Evolutionary conservation across 1,284 basidiomycete genomes (phyloP).

Genomic region (Ustilago trichophora): DNA sequence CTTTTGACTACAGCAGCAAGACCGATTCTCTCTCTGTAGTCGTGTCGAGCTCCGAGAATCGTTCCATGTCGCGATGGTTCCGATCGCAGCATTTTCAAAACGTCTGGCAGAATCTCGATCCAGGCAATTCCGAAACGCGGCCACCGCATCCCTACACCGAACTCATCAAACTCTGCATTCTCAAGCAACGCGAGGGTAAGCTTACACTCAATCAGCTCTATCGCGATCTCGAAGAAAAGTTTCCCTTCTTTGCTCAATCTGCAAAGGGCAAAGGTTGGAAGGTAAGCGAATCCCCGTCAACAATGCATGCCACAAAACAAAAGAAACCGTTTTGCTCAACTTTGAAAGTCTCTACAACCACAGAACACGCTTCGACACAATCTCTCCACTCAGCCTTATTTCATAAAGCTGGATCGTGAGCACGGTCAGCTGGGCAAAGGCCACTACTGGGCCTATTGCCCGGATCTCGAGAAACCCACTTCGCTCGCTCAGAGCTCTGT

Average conservation of each 20-base stretch:
- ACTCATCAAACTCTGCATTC: slow-evolving; percentile 48
- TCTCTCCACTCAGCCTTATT: slow-evolving; percentile 42
- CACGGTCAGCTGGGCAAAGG: slow-evolving; percentile 36
- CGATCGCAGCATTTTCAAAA: slow-evolving; percentile 27
- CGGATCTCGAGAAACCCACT: slow-evolving; percentile 35
- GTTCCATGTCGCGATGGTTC: slow-evolving; percentile 13
- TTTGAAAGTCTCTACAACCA: not conserved
- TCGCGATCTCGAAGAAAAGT: slow-evolving; percentile 33
- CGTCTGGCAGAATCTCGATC: slow-evolving; percentile 23
- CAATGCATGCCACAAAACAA: too few relatives aligned
- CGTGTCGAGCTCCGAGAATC: not conserved
- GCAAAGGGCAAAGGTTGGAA: slow-evolving; percentile 40
- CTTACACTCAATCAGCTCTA: slow-evolving; percentile 44
- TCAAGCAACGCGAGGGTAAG: slow-evolving; percentile 30
- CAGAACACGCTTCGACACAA: slow-evolving; percentile 52
- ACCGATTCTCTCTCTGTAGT: not conserved
- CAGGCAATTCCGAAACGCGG: slow-evolving; percentile 6
- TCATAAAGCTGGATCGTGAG: slow-evolving; percentile 41
- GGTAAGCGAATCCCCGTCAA: slow-evolving; percentile 17
- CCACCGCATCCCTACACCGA: slow-evolving; percentile 38
- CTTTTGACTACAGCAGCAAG: not conserved
- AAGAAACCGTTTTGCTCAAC: too few relatives aligned
- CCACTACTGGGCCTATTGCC: slow-evolving; percentile 44
- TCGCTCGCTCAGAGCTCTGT: slow-evolving; percentile 36
- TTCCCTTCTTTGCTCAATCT: slow-evolving; percentile 30